phyloP scores from a whole-genome alignment of 2,329 filamentous ascomycete species.

The Aspergillus ustus region DNA sequence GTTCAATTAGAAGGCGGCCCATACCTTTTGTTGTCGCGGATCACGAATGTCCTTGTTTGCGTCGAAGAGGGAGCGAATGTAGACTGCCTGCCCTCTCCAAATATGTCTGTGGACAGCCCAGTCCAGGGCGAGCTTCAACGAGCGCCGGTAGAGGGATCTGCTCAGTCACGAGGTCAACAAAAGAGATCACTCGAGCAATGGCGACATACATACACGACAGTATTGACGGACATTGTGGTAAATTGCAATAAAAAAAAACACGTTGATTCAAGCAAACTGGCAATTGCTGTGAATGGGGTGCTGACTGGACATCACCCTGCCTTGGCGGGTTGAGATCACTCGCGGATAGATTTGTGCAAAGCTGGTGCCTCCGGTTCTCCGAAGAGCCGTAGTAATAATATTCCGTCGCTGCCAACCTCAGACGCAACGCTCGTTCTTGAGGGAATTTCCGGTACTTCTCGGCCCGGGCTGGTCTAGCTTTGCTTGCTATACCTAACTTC shows the following conservation, averaged over 20 bases:
- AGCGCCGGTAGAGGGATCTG: slow-evolving; percentile 83
- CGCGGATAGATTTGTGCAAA: slow-evolving; percentile 26
- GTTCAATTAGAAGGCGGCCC: slow-evolving; percentile 26
- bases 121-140: slow-evolving; percentile 89
- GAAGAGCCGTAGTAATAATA: slow-evolving; percentile 41
- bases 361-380: slow-evolving; percentile 24
- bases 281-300: not conserved
- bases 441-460: slow-evolving; percentile 36
- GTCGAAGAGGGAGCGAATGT: slow-evolving; percentile 94
- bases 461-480: slow-evolving; percentile 30
- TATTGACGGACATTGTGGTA: slow-evolving; percentile 40
- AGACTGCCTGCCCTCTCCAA: slow-evolving; percentile 94
- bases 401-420: slow-evolving; percentile 34
- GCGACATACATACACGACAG: slow-evolving; percentile 43
- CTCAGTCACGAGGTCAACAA: not conserved
- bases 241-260: not conserved
- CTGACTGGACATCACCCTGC: not conserved
- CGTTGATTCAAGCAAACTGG: not conserved
- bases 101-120: slow-evolving; percentile 92
- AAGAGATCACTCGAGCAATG: slow-evolving; percentile 5
- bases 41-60: slow-evolving; percentile 85
- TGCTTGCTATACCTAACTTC: slow-evolving; percentile 23
- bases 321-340: not conserved
- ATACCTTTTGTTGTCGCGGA: slow-evolving; percentile 82
- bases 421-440: slow-evolving; percentile 23